phyloP scores from a whole-genome alignment of 352 stramenopile genomes.

The Phytophthora fragariaefolia region DNA sequence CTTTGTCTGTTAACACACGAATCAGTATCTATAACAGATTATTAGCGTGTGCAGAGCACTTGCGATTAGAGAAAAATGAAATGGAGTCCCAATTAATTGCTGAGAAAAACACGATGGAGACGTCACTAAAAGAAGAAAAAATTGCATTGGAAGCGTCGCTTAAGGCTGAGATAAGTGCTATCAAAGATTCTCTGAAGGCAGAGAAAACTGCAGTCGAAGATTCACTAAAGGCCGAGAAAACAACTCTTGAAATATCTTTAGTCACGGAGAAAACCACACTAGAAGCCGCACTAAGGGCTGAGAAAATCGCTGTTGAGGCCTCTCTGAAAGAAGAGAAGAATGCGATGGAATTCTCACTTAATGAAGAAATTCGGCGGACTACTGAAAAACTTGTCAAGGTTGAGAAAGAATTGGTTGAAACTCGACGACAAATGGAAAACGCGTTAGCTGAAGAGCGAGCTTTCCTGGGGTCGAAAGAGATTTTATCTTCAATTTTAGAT shows the following conservation, averaged over 20 bases:
- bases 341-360: slow-evolving; percentile 11
- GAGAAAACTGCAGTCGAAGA: not conserved
- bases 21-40: slow-evolving; percentile 41
- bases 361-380: slow-evolving; percentile 6
- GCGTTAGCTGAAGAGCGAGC: slow-evolving; percentile 23
- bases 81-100: not conserved
- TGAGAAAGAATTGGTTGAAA: slow-evolving; percentile 22
- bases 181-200: not conserved
- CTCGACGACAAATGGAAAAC: slow-evolving; percentile 14
- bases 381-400: slow-evolving; percentile 18
- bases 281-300: not conserved
- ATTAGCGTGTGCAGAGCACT: slow-evolving; percentile 8
- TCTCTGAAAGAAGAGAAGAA: slow-evolving; percentile 6
- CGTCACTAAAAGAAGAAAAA: slow-evolving; percentile 1
- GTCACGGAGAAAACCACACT: not conserved
- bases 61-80: slow-evolving; percentile 21
- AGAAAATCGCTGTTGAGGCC: slow-evolving; percentile 17
- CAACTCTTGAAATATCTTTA: not conserved
- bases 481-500: slow-evolving; percentile 19
- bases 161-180: not conserved
- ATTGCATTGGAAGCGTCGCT: not conserved
- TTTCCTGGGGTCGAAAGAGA: slow-evolving; percentile 21
- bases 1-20: slow-evolving; percentile 23
- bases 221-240: not conserved
- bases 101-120: slow-evolving; percentile 6